Evolutionary conservation across 1,139 yeast species (phyloP), one percentile per base, ranked within the genome.

Genomic region (Magnusiomyces clavatus): DNA sequence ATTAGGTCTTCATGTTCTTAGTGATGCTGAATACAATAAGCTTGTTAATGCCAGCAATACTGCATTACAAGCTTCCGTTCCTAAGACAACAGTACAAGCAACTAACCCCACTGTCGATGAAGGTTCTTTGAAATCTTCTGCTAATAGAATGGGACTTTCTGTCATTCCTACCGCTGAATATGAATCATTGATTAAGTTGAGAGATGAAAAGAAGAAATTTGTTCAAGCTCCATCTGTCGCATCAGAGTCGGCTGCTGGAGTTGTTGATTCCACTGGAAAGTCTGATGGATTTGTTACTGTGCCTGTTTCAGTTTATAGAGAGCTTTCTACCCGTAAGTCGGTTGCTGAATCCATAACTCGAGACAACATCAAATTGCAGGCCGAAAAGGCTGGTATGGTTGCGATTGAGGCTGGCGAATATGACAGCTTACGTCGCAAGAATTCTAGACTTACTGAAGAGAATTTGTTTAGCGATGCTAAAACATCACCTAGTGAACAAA

Each of bases 311-410:
- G 38, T 50, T n/a, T 47, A 43, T 5, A 47, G 53, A 60, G 59
- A 56, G 12, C 10, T 55, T 51, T 19, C 31, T 24, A 24, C 31
- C 8, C 31, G 53, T 19, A 24, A 24, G 31, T 24, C 31, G n/a
- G 53, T 58, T 20, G 58, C 60, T 2, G 38, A 42, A 6, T 53
- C 59, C 24, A 63, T 57, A 37, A 59, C 66, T 0, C 64, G 58
- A 51, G 50, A 58, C 5, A 68, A 67, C 39, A 48, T 69, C 20
- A 66, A 24, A 6, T 43, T 49, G 6, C 16, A 47, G 8, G 41
- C 51, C 17, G 35, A 43, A 36, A 34, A 31, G 42, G 41, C 44
- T 51, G 72, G 75, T 48, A 64, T 80, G 55, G 74, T 75, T 4
- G 54, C 78, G 16, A 56, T 82, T 16, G 31, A 24, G 31, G 31